phyloP scores from a whole-genome alignment of 2,329 filamentous ascomycete species.

The Beauveria australis region DNA sequence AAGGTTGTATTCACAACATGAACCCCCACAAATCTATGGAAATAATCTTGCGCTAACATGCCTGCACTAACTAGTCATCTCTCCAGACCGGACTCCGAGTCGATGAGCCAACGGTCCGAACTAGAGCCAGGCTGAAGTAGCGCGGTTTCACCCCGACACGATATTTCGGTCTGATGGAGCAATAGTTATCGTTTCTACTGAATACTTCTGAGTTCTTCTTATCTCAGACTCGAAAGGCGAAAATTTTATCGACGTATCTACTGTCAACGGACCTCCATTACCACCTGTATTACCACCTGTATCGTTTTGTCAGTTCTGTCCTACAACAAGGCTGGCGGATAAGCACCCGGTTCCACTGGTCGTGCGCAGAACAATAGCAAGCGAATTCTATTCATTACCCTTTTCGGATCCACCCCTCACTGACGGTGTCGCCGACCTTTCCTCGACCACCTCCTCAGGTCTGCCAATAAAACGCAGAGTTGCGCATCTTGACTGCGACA shows the following conservation, averaged over 20 bases:
- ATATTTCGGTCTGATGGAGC: neutral
- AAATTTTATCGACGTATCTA: neutral
- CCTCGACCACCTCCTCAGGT: neutral
- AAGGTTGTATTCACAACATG: neutral
- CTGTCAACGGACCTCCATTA: neutral
- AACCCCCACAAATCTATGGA: slow-evolving; percentile 4
- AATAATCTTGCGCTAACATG: slow-evolving; percentile 1
- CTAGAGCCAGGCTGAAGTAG: neutral
- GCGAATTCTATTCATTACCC: slow-evolving; percentile 11
- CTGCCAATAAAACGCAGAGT: neutral
- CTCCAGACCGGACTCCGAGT: neutral
- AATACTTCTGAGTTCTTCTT: neutral
- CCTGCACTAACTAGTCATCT: neutral
- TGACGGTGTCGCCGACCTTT: slow-evolving; percentile 1
- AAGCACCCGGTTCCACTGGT: slow-evolving; percentile 1
- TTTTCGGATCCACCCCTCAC: slow-evolving; percentile 6
- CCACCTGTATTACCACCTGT: neutral
- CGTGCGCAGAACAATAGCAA: slow-evolving; percentile 12
- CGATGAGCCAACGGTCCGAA: neutral
- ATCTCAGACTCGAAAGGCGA: neutral
- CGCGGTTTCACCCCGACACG: neutral
- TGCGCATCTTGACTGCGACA: neutral
- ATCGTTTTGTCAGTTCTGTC: neutral
- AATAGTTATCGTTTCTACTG: neutral
- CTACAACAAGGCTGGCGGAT: slow-evolving; percentile 1